Percentiles rank a stretch among this genome's conserved stretches.
phyloP scores from a whole-genome alignment of 768 basidiomycete genomes.

The Clitopilus hobsonii region DNA sequence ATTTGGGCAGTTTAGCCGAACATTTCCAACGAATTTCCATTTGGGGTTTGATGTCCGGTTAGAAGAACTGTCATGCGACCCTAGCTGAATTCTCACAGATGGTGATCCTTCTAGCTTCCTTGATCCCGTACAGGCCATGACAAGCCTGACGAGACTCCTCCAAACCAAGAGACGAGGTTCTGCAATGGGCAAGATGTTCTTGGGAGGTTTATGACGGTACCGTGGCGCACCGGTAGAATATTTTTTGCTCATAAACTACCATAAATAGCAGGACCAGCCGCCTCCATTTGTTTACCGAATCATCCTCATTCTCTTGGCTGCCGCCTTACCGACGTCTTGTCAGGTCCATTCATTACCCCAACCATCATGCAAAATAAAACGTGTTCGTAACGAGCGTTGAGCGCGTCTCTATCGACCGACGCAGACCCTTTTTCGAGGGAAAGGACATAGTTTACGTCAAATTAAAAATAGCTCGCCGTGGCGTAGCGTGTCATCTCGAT shows the following conservation, averaged over 20 bases:
- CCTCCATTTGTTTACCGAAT: not conserved
- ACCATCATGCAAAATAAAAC: not conserved
- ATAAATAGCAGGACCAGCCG: not conserved
- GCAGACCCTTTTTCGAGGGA: not conserved
- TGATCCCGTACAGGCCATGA: not conserved
- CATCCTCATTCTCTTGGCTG: not conserved
- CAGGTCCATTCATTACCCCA: too few species aligned
- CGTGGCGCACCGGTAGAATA: not conserved
- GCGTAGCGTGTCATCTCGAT: not conserved
- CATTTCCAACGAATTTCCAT: not conserved
- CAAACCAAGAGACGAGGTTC: too few species aligned
- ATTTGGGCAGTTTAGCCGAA: not conserved
- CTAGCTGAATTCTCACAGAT: not conserved
- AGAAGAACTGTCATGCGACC: not conserved
- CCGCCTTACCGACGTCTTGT: not conserved
- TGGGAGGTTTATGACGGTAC: not conserved
- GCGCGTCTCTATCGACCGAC: not conserved
- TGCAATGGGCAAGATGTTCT: too few species aligned
- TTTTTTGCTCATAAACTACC: not conserved
- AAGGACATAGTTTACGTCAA: not conserved
- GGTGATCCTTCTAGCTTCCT: not conserved
- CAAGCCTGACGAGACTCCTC: not conserved
- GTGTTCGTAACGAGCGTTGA: not conserved
- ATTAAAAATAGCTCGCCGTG: not conserved
- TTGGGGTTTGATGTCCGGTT: not conserved